These are phyloP conservation scores for Trichodelitschia bisporula DNA, from an alignment of 495 filamentous ascomycete species.

Conservation along the genomic window DNA sequence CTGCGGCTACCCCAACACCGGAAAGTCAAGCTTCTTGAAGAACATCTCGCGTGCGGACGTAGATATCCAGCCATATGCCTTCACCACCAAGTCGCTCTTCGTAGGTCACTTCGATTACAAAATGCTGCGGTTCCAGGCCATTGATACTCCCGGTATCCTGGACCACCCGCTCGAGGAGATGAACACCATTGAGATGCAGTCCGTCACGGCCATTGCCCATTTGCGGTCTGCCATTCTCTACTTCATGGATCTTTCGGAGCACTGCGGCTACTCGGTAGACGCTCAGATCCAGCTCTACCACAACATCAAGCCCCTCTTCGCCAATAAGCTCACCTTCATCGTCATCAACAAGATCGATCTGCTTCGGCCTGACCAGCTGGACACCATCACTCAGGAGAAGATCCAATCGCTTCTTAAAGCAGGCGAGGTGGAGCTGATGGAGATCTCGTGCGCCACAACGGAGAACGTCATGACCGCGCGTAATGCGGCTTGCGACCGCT, in stretches of 20 bases:
- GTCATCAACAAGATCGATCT: slow-evolving; percentile 98
- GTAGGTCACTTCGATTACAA: slow-evolving; percentile 99
- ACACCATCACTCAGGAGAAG: slow-evolving; percentile 50
- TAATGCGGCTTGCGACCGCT: slow-evolving; percentile 78
- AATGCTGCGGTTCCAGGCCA: slow-evolving; percentile 80
- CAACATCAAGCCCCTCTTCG: slow-evolving; percentile 86
- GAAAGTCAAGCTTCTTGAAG: slow-evolving; percentile 84
- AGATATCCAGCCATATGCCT: slow-evolving; percentile 93
- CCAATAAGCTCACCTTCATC: slow-evolving; percentile 89
- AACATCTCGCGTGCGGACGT: slow-evolving; percentile 88
- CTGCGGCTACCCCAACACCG: slow-evolving; percentile 93
- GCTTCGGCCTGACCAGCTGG: slow-evolving; percentile 64
- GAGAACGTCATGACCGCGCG: slow-evolving; percentile 88
- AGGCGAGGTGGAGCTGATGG: slow-evolving; percentile 71
- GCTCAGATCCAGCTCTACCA: slow-evolving; percentile 86
- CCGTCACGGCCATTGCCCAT: slow-evolving; percentile 92
- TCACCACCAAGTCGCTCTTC: slow-evolving; percentile 93
- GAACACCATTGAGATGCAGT: slow-evolving; percentile 99
- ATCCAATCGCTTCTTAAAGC: slow-evolving; percentile 59
- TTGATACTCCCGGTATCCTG: slow-evolving; percentile 79
- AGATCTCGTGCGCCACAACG: slow-evolving; percentile 80
- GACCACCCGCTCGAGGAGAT: slow-evolving; percentile 98
- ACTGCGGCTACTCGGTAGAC: slow-evolving; percentile 83
- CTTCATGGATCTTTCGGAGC: slow-evolving; percentile 95
- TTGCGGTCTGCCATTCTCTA: slow-evolving; percentile 82